These are phyloP conservation scores for Penicillium salamii DNA, from an alignment of 495 filamentous ascomycete species.

Conservation along the genomic window DNA sequence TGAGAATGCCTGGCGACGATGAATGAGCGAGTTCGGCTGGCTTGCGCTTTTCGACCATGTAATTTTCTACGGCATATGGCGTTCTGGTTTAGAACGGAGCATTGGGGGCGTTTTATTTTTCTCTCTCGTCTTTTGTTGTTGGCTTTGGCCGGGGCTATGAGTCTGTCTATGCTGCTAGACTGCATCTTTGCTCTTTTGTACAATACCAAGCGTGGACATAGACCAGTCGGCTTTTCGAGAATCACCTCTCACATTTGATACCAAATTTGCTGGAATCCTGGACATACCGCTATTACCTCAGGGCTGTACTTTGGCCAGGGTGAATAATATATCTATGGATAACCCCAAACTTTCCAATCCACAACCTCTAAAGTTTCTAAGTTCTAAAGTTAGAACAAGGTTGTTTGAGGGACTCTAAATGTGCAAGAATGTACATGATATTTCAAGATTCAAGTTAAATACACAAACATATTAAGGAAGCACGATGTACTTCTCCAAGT, in stretches of 20 bases:
- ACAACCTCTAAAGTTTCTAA: too few relatives aligned
- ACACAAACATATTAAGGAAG: conserved; percentile 57
- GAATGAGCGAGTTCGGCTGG: background rate
- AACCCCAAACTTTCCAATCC: too few relatives aligned
- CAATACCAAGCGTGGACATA: conserved; percentile 10
- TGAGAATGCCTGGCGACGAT: conserved; percentile 59
- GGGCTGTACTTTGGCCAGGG: too few relatives aligned
- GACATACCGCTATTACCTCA: background rate
- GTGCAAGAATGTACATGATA: background rate
- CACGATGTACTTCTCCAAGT: conserved; percentile 89
- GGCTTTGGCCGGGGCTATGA: background rate
- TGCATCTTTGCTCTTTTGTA: conserved; percentile 8
- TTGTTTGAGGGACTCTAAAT: too few relatives aligned
- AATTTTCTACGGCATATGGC: conserved; percentile 22
- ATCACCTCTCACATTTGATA: conserved; percentile 9
- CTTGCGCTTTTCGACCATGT: conserved; percentile 12
- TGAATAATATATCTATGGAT: too few relatives aligned
- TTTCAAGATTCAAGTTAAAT: conserved; percentile 14
- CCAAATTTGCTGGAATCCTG: background rate
- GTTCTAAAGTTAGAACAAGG: too few relatives aligned
- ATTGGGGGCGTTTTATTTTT: conserved; percentile 27
- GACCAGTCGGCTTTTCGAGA: conserved; percentile 3
- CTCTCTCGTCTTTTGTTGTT: background rate
- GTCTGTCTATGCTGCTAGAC: conserved; percentile 1
- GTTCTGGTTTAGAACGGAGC: conserved; percentile 25